A percentile compares a stretch with the other conserved stretches of the same genome.
Evolutionary conservation across 768 basidiomycete species (phyloP).

Genomic region (Lactarius hatsudake): DNA sequence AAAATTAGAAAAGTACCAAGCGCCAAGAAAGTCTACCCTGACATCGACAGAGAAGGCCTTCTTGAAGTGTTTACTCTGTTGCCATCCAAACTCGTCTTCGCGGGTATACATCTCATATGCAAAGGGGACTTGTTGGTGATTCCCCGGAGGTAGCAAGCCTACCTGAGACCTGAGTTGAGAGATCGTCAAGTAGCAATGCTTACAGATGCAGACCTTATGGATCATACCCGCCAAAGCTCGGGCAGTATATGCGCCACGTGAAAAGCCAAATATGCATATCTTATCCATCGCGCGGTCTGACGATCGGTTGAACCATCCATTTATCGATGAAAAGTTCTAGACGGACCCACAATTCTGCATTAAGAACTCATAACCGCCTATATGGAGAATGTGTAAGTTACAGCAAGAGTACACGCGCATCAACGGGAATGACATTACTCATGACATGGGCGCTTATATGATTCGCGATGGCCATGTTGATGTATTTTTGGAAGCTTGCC

Average conservation of each 20-base stretch:
- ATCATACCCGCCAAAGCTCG: slow-evolving; percentile 75
- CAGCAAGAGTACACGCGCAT: neutral
- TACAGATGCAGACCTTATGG: slow-evolving; percentile 46
- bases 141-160: slow-evolving; percentile 65
- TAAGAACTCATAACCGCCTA: slow-evolving; percentile 73
- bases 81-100: slow-evolving; percentile 58
- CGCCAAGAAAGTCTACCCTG: slow-evolving; percentile 68
- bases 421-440: slow-evolving; percentile 39
- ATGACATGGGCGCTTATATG: slow-evolving; percentile 70
- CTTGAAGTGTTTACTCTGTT: slow-evolving; percentile 65
- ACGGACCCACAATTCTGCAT: slow-evolving; percentile 64
- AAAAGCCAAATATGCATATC: slow-evolving; percentile 80
- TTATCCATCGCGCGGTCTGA: slow-evolving; percentile 65
- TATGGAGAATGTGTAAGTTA: neutral
- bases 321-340: neutral
- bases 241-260: slow-evolving; percentile 71
- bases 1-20: slow-evolving; percentile 51
- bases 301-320: neutral
- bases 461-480: slow-evolving; percentile 60
- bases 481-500: slow-evolving; percentile 50
- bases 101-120: slow-evolving; percentile 72
- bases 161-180: slow-evolving; percentile 41
- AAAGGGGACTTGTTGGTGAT: slow-evolving; percentile 75
- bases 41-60: slow-evolving; percentile 74
- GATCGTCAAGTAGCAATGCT: neutral